A percentile compares a stretch with the other conserved stretches of the same genome.
These are phyloP conservation scores for Gillenia trifoliata DNA, from an alignment of 306 rosid species.

Conservation along the genomic window DNA sequence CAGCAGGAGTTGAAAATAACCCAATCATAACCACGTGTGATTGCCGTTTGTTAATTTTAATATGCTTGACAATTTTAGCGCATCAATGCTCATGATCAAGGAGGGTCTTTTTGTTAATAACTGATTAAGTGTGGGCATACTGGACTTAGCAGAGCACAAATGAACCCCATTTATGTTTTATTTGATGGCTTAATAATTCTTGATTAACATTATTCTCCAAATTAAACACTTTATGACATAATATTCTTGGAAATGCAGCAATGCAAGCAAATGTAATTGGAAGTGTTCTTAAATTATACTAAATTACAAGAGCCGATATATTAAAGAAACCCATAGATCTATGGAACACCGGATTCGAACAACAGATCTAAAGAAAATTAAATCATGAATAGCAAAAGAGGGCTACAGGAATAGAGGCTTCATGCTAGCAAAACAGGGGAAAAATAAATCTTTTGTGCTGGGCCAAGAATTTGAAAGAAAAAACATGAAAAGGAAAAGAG, in stretches of 20 bases:
- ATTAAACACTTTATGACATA: not conserved
- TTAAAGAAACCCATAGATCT: no score
- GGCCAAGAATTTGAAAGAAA: not conserved
- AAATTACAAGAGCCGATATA: not conserved
- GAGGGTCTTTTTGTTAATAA: not conserved
- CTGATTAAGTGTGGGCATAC: not conserved
- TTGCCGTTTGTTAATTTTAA: not conserved
- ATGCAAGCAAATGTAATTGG: conserved; percentile 6
- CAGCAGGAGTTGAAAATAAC: conserved; percentile 22
- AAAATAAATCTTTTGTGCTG: not conserved
- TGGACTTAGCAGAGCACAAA: conserved; percentile 7
- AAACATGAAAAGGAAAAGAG: conserved; percentile 3
- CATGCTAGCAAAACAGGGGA: not conserved
- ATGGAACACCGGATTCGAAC: conserved; percentile 12
- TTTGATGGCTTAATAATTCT: not conserved
- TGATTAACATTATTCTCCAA: not conserved
- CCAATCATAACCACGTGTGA: conserved; percentile 12
- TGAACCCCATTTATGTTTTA: not conserved
- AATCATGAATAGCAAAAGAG: conserved; percentile 9
- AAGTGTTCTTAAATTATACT: conserved; percentile 11
- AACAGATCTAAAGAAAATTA: conserved; percentile 13
- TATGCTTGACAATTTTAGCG: not conserved
- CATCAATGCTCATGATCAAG: not conserved
- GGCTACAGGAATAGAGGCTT: not conserved
- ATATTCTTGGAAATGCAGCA: conserved; percentile 5